Base-by-base conservation (phyloP, 1,139 yeast genomes). In the Scheffersomyces segobiensis region DNA sequence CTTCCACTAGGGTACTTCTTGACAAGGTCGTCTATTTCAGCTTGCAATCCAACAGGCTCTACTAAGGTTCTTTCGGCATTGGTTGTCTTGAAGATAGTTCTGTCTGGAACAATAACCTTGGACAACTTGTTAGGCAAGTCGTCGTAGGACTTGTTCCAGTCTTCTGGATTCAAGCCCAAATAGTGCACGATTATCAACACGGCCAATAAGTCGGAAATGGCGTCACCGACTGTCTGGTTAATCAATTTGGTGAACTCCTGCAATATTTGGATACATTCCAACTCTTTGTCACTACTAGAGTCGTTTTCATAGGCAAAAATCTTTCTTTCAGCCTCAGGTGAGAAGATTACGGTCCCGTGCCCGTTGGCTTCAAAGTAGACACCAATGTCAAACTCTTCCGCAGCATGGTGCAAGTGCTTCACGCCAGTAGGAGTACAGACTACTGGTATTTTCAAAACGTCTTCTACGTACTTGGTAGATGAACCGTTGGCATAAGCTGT, bases 301-400 rank as follows among this genome's bases (percentile, higher is more conserved):
- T 70, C 61, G 57, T 71, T 19, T 49, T 70, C 59, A 59, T 75
- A 73, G 14, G 61, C 66, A 55, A 73, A 72, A 26, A 75, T 71
- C 50, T 71, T 67, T 47, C 67, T 72, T 62, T 79, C 83, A 57
- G 83, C 91, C 20, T 82, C 81, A 0, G 84, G 81, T 6, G 91
- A 85, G 70, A 95, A 96, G 21, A 93, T 78, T 4, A 95, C 97
- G 0, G 99, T 96, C 17, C 99, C 99, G 69, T 95, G 99, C n/a
- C 99, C 99, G 70, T 95, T 95, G 56, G 99, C 99, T 78, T 95
- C 99, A 68, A 95, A 95, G 74, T 96, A 95, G 22, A 95, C 87
- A 24, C 99, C 99, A 63, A 95, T 83, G 68, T 93, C 98, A 69
- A 85, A 95, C 57, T 86, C 82, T 61, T 85, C 87, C 1, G 97